Evolutionary conservation across 1,139 yeast species (phyloP).

Genomic region (Hemisphaericaspora subhashii): DNA sequence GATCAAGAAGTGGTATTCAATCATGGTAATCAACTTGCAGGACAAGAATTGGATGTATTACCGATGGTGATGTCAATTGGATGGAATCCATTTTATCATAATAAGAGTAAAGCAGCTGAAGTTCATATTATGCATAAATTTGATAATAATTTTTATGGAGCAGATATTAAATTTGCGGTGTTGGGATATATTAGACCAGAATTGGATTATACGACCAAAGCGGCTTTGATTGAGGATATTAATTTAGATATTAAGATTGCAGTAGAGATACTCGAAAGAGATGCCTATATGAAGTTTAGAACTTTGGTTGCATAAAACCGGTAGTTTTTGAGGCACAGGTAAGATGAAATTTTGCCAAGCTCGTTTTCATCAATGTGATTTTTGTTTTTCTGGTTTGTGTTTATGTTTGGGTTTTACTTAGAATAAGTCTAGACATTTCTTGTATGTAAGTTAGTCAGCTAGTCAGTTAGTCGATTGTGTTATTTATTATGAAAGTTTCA

Average conservation of each 20-base stretch:
- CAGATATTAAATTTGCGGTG: slow-evolving; percentile 62
- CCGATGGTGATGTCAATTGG: slow-evolving; percentile 98
- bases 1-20: slow-evolving; percentile 53
- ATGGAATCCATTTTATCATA: slow-evolving; percentile 90
- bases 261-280: slow-evolving; percentile 38
- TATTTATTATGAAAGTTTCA: too few species aligned
- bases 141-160: slow-evolving; percentile 74
- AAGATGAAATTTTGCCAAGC: too few species aligned
- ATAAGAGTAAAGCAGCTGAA: slow-evolving; percentile 79
- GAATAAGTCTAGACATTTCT: too few species aligned
- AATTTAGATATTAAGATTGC: slow-evolving; percentile 77
- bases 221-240: slow-evolving; percentile 85
- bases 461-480: too few species aligned
- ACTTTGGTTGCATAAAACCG: slow-evolving; percentile 8
- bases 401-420: too few species aligned
- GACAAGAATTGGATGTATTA: slow-evolving; percentile 43
- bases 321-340: too few species aligned
- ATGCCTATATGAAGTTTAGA: slow-evolving; percentile 18
- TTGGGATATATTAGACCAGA: slow-evolving; percentile 93
- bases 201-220: slow-evolving; percentile 79
- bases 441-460: too few species aligned
- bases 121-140: slow-evolving; percentile 83
- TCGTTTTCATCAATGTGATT: too few species aligned
- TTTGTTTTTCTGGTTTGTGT: too few species aligned
- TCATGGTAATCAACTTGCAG: slow-evolving; percentile 54